These are phyloP conservation scores for Cyclotella choctawhatcheeana DNA, from an alignment of 108 stramenopile species.

Conservation along the genomic window DNA sequence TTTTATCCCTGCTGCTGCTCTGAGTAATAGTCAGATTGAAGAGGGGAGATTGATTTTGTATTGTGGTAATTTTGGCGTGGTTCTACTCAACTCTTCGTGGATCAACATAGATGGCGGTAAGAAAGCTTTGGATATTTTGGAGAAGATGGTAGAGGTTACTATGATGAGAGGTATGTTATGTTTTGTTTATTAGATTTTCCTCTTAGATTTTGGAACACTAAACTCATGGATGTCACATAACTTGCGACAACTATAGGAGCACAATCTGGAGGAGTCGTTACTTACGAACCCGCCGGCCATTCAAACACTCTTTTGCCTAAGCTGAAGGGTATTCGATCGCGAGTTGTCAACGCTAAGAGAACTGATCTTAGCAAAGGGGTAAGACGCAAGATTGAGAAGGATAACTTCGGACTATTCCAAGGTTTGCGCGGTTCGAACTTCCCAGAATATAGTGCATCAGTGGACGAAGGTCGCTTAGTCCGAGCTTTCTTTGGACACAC, in stretches of 20 bases:
- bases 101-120: conserved; percentile 41
- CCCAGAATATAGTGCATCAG: conserved; percentile 1
- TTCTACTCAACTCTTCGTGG: conserved; percentile 67
- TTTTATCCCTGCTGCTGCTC: conserved; percentile 24
- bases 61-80: conserved; percentile 79
- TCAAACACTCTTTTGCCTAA: neutral
- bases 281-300: conserved; percentile 21
- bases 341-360: conserved; percentile 75
- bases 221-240: neutral
- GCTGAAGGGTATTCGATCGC: conserved; percentile 51
- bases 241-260: conserved; percentile 31
- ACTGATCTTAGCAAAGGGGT: conserved; percentile 62
- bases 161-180: conserved; percentile 70
- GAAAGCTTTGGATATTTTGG: conserved; percentile 57
- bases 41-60: conserved; percentile 28
- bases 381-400: conserved; percentile 41
- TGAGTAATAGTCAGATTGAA: neutral
- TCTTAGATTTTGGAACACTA: neutral
- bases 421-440: conserved; percentile 21
- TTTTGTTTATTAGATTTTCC: conserved; percentile 2
- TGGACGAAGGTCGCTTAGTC: conserved; percentile 14
- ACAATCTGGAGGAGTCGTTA: conserved; percentile 72
- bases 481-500: conserved; percentile 66
- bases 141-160: conserved; percentile 73
- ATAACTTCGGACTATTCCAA: conserved; percentile 1